phyloP scores from a whole-genome alignment of 1,139 yeast species.

The Cylindricascospora bacillispora region DNA sequence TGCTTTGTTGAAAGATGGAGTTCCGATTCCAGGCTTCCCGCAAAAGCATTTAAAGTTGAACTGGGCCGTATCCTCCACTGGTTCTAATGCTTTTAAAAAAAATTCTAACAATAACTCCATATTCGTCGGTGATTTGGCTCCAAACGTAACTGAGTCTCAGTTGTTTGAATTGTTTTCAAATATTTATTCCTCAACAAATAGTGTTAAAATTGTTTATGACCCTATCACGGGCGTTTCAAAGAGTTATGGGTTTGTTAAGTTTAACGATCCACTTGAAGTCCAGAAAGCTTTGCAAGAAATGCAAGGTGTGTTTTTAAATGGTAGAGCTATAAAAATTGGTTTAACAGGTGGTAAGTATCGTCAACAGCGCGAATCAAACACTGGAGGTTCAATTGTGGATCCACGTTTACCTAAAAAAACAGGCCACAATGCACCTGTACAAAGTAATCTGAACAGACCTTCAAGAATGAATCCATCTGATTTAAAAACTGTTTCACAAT shows the following conservation, averaged over 20 bases:
- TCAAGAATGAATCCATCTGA: neutral
- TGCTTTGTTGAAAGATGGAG: slow-evolving; percentile 53
- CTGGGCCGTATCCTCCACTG: slow-evolving; percentile 61
- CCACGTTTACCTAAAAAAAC: slow-evolving; percentile 1
- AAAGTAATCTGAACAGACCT: slow-evolving; percentile 1
- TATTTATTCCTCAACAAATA: slow-evolving; percentile 47
- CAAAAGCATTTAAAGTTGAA: slow-evolving; percentile 52
- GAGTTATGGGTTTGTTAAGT: slow-evolving; percentile 68
- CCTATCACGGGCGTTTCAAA: slow-evolving; percentile 59
- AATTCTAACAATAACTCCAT: slow-evolving; percentile 38
- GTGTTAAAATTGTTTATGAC: slow-evolving; percentile 67
- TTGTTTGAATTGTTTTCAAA: slow-evolving; percentile 53
- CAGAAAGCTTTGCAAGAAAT: slow-evolving; percentile 53
- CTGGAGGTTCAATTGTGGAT: neutral
- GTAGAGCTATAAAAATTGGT: slow-evolving; percentile 62
- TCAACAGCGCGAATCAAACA: slow-evolving; percentile 3
- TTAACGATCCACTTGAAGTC: slow-evolving; percentile 50
- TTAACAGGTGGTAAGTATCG: slow-evolving; percentile 34
- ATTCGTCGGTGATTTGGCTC: slow-evolving; percentile 71
- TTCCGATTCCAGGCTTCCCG: slow-evolving; percentile 45
- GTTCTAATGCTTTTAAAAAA: slow-evolving; percentile 3
- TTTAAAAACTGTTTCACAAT: slow-evolving; percentile 10
- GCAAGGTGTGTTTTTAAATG: slow-evolving; percentile 67
- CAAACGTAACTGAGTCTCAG: slow-evolving; percentile 60
- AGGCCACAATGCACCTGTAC: slow-evolving; percentile 1